phyloP scores from a whole-genome alignment of 2,329 filamentous ascomycete genomes.

The Sporothrix luriei region DNA sequence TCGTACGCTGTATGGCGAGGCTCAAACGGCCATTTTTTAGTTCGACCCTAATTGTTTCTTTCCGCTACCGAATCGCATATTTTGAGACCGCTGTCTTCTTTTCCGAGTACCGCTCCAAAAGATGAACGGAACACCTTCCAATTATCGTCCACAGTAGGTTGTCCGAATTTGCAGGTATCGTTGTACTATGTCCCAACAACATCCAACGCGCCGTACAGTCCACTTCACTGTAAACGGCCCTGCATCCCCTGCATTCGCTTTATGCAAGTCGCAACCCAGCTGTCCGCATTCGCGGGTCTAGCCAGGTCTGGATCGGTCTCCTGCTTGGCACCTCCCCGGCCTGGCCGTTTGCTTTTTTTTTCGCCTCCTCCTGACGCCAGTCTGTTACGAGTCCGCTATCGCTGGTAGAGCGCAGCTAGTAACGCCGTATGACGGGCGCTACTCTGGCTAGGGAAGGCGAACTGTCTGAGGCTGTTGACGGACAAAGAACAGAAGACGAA shows the following conservation, averaged over 20 bases:
- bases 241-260: no score
- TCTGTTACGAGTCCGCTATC: neutral
- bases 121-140: neutral
- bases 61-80: neutral
- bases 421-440: neutral
- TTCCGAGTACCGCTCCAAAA: neutral
- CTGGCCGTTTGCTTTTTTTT: neutral
- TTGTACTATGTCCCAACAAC: no score
- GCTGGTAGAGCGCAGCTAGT: neutral
- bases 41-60: neutral
- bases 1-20: neutral
- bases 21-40: neutral
- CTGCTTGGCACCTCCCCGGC: neutral
- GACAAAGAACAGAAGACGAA: neutral
- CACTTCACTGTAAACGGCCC: no score
- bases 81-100: neutral
- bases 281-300: neutral
- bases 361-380: slow-evolving; percentile 22
- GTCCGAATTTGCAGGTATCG: no score
- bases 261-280: no score
- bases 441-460: slow-evolving; percentile 9
- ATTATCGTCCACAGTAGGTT: neutral
- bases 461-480: neutral
- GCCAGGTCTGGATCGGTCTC: slow-evolving; percentile 24
- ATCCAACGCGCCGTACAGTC: no score